A percentile compares a stretch with the other conserved stretches of the same genome.
Conservation (phyloP, 2,329 filamentous ascomycete genomes). For the Orbilia oligospora region DNA sequence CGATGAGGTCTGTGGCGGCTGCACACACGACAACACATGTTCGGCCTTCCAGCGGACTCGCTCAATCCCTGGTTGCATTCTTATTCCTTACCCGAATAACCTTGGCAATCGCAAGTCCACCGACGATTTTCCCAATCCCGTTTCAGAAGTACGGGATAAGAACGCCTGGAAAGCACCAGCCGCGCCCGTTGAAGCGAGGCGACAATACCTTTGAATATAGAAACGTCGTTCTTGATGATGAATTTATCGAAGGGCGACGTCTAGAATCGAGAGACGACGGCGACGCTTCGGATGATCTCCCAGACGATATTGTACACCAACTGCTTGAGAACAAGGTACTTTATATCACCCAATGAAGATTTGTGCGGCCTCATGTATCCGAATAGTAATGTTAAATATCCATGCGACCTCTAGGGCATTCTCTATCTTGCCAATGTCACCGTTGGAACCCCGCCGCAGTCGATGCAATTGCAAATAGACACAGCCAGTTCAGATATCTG, state of each 20-base stretch:
- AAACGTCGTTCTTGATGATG: background rate
- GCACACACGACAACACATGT: slow-evolving; percentile 41
- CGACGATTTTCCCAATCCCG: slow-evolving; percentile 20
- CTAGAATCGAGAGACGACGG: slow-evolving; percentile 36
- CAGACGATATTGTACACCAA: slow-evolving; percentile 48
- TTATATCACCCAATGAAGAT: background rate
- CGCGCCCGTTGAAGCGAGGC: background rate
- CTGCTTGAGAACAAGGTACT: slow-evolving; percentile 49
- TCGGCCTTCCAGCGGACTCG: slow-evolving; percentile 11
- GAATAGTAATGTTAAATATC: slow-evolving; percentile 4
- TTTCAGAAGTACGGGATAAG: slow-evolving; percentile 47
- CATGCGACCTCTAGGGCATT: slow-evolving; percentile 28
- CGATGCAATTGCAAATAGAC: slow-evolving; percentile 58
- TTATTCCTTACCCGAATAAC: slow-evolving; percentile 28
- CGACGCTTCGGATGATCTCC: background rate
- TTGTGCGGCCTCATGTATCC: background rate
- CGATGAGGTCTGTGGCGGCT: slow-evolving; percentile 40
- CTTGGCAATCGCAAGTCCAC: slow-evolving; percentile 33
- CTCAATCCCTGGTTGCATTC: slow-evolving; percentile 26
- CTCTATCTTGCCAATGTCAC: slow-evolving; percentile 57
- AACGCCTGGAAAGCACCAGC: background rate
- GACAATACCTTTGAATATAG: background rate
- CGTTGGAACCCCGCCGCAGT: slow-evolving; percentile 55
- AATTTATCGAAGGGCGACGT: slow-evolving; percentile 2
- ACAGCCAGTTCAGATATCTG: slow-evolving; percentile 59